A percentile compares a stretch with the other conserved stretches of the same genome.
phyloP scores from a whole-genome alignment of 2,329 filamentous ascomycete species.

The Pleomassaria siparia region DNA sequence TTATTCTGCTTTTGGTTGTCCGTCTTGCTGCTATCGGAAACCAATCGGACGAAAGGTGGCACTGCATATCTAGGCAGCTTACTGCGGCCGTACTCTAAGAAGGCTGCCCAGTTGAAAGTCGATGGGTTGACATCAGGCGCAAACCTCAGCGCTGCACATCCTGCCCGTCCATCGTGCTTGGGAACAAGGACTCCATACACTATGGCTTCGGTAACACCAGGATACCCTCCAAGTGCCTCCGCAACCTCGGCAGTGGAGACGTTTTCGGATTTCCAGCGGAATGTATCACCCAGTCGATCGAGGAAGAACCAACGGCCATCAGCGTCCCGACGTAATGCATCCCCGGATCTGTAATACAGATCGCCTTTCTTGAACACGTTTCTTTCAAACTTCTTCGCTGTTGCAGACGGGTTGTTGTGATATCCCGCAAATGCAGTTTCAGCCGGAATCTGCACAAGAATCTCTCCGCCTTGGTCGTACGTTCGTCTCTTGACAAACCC shows the following conservation, averaged over 20 bases:
- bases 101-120: slow-evolving; percentile 27
- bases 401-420: slow-evolving; percentile 65
- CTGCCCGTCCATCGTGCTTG: slow-evolving; percentile 53
- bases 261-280: slow-evolving; percentile 52
- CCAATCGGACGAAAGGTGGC: slow-evolving; percentile 68
- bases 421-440: slow-evolving; percentile 61
- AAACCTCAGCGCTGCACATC: slow-evolving; percentile 59
- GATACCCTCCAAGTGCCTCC: slow-evolving; percentile 45
- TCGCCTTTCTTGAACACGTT: slow-evolving; percentile 49
- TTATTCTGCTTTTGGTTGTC: slow-evolving; percentile 83
- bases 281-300: slow-evolving; percentile 50
- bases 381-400: slow-evolving; percentile 55
- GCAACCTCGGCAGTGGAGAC: slow-evolving; percentile 51
- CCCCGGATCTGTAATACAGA: slow-evolving; percentile 49
- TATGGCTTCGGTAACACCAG: slow-evolving; percentile 46
- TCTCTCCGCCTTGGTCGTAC: slow-evolving; percentile 71
- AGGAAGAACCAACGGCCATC: slow-evolving; percentile 52
- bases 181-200: slow-evolving; percentile 51
- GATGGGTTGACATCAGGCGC: slow-evolving; percentile 40
- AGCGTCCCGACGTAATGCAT: slow-evolving; percentile 45
- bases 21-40: slow-evolving; percentile 59
- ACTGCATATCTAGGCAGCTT: slow-evolving; percentile 70
- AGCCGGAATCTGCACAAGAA: slow-evolving; percentile 63
- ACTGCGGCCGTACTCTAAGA: slow-evolving; percentile 22
- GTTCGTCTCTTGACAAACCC: slow-evolving; percentile 64